These are phyloP conservation scores for Saturnispora sekii DNA, from an alignment of 805 yeast genomes.

Conservation along the genomic window DNA sequence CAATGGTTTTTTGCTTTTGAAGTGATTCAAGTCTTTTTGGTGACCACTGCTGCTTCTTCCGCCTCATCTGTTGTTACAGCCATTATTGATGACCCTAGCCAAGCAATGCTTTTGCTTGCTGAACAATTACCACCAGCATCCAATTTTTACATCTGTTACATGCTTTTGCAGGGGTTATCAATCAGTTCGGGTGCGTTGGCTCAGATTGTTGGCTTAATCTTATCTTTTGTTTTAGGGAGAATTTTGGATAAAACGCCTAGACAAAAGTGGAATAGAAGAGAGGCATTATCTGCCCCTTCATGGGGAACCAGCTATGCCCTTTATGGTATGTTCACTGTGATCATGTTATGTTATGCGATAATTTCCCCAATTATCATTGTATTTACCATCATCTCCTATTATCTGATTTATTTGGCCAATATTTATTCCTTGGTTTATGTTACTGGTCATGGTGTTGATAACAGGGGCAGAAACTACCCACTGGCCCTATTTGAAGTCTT, in stretches of 20 bases:
- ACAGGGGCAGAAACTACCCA: constrained; percentile 68
- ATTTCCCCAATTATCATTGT: constrained; percentile 67
- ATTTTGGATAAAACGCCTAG: constrained; percentile 83
- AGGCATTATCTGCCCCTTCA: constrained; percentile 51
- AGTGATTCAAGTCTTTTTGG: constrained; percentile 81
- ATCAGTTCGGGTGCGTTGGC: constrained; percentile 67
- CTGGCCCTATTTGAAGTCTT: constrained; percentile 63
- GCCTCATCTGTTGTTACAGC: constrained; percentile 70
- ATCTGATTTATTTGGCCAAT: constrained; percentile 50
- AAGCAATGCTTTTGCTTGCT: constrained; percentile 70
- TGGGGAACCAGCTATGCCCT: constrained; percentile 82
- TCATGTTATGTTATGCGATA: constrained; percentile 65
- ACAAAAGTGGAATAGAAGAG: constrained; percentile 75
- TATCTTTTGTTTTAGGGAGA: constrained; percentile 61
- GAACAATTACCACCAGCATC: constrained; percentile 79
- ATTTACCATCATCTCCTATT: constrained; percentile 51
- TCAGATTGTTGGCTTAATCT: constrained; percentile 63
- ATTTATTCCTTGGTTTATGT: constrained; percentile 59
- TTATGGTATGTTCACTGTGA: constrained; percentile 63
- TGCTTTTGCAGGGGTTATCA: constrained; percentile 72
- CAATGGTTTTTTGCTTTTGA: constrained; percentile 85
- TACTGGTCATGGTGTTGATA: constrained; percentile 45
- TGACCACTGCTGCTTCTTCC: constrained; percentile 74
- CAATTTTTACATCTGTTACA: constrained; percentile 79
- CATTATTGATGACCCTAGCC: constrained; percentile 53